Evolutionary conservation across 2,329 filamentous ascomycete species (phyloP), one percentile per base, ranked within the genome.

Genomic region (Diaporthe sp.): DNA sequence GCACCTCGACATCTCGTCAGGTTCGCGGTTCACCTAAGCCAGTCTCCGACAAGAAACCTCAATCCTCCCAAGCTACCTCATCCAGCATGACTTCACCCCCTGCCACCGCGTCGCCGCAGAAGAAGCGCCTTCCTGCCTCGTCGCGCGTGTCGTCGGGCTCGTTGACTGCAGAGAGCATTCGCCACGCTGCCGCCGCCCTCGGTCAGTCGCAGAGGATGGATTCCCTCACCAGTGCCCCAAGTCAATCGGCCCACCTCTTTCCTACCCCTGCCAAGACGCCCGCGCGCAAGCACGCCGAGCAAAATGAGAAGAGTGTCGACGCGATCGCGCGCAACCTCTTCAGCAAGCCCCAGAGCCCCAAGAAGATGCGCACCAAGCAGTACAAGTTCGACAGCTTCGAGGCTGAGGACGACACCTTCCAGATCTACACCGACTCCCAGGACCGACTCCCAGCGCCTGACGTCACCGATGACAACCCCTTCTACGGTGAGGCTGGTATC

Each of bases 181-280:
- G 83, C 73, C 83, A 82, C 73, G 85, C 87, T 22, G 84, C 87
- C 17, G 81, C 82, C 19, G 81, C 83, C n/a, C 81, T 86, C 7
- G 85, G 84, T 50, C 79, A 84, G 71, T 75, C 70, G 27, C 78
- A 80, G 59, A 81, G 80, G 66, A 74, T 71, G 55, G 69, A 71
- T 8, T 35, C 77, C 77, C 75, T 39, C 76, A 77, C 44, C 75
- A 75, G 58, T 81, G 78, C 35, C 77, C 82, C 61, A 65, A 82
- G 65, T 79, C 84, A 25, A 83, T 83, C 71, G 78, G 81, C 71
- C 79, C 82, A 71, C 87, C 86, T 76, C 88, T 89, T 96, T 59
- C 93, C 93, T 22, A 96, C 94, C 4, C 94, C 94, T 2, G 89
- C 91, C 77, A 96, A 96, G 85, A 96, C 94, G 4, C 94, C 92